A percentile compares a stretch with the other conserved stretches of the same genome.
Evolutionary conservation across 108 stramenopile genomes (phyloP).

Genomic region (Nitzschia sp.): DNA sequence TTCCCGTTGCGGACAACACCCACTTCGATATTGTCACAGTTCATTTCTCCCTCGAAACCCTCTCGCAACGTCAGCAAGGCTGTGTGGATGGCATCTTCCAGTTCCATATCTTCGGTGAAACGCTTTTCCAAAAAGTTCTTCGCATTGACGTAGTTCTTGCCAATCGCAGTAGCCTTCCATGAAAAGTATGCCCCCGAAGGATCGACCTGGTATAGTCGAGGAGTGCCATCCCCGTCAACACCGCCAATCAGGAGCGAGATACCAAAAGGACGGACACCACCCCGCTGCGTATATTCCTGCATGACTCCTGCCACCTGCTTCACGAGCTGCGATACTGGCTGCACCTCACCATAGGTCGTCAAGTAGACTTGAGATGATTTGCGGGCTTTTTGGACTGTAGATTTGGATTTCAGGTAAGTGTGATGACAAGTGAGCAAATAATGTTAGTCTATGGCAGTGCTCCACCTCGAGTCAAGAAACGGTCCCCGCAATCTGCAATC

Average conservation of each 20-base stretch:
- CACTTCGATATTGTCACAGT: conserved; percentile 96
- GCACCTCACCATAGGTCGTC: conserved; percentile 86
- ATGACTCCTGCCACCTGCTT: conserved; percentile 94
- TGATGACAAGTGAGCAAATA: too few relatives aligned
- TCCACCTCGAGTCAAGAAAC: too few relatives aligned
- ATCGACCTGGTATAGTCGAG: conserved; percentile 97
- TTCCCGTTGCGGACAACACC: conserved; percentile 93
- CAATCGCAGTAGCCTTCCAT: conserved; percentile 99
- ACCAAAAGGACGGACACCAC: conserved; percentile 98
- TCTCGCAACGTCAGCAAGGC: conserved; percentile 97
- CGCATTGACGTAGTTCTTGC: conserved; percentile 97
- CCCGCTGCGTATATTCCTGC: conserved; percentile 97
- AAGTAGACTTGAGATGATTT: conserved; percentile 93
- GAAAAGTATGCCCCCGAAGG: conserved; percentile 98
- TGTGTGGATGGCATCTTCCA: conserved; percentile 99
- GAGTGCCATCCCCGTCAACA: conserved; percentile 90
- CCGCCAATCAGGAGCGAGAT: conserved; percentile 95
- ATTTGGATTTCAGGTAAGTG: too few relatives aligned
- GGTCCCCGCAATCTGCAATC: too few relatives aligned
- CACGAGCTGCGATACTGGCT: conserved; percentile 94
- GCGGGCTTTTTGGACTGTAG: conserved; percentile 87
- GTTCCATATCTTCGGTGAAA: conserved; percentile 93
- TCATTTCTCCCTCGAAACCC: conserved; percentile 99
- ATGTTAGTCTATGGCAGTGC: too few relatives aligned
- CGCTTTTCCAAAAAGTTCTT: conserved; percentile 98